These are phyloP conservation scores for Arthrinium phaeospermum DNA, from an alignment of 2,329 filamentous ascomycete genomes.

Conservation along the genomic window DNA sequence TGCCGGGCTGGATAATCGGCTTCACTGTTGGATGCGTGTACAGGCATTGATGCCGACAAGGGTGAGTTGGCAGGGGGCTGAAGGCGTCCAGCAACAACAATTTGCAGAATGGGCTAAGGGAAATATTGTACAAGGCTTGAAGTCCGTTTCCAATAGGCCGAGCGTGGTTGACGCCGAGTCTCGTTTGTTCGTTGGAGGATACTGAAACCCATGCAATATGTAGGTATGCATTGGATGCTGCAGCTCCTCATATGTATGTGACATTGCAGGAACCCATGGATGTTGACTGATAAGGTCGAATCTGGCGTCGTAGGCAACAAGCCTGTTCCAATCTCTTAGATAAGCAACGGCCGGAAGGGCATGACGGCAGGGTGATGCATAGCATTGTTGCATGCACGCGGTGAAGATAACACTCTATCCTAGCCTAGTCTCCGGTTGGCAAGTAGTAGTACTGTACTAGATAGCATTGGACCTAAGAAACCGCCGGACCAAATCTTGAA, in stretches of 20 bases:
- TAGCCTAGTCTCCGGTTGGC: not conserved
- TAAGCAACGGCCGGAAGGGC: not conserved
- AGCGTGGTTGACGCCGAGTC: not conserved
- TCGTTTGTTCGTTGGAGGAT: not conserved
- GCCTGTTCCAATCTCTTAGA: not conserved
- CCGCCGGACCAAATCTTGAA: slow-evolving; percentile 6
- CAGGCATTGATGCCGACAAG: not conserved
- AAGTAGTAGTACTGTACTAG: not conserved
- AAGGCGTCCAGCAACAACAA: not conserved
- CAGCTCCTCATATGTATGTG: slow-evolving; percentile 5
- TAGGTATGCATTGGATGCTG: not conserved
- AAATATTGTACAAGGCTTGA: not conserved
- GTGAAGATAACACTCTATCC: not conserved
- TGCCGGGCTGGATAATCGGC: not conserved
- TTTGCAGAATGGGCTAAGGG: not conserved
- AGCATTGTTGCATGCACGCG: not conserved
- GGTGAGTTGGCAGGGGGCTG: not conserved
- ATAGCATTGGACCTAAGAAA: slow-evolving; percentile 13
- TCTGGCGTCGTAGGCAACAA: not conserved
- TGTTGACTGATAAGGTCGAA: slow-evolving; percentile 2
- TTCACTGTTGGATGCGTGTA: not conserved
- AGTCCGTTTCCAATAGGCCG: not conserved
- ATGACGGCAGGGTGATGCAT: slow-evolving; percentile 4
- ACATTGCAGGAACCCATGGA: slow-evolving; percentile 8
- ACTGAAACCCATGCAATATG: not conserved